Percentiles rank a stretch among this genome's conserved stretches.
Conservation (phyloP, 768 basidiomycete species). For the Lentinula guzmanii region DNA sequence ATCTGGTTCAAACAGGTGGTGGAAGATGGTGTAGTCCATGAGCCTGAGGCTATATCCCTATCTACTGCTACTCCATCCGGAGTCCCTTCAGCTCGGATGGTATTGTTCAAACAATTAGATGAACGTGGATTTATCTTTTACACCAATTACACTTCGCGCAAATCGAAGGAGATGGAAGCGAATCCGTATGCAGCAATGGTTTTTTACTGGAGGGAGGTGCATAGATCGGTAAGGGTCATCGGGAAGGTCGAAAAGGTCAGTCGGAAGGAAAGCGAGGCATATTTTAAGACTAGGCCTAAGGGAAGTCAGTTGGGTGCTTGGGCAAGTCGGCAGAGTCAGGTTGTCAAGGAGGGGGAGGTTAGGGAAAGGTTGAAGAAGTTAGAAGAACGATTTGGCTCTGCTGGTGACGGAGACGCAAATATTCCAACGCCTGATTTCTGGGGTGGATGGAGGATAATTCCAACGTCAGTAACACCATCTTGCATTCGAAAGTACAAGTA, state of each 20-base stretch:
- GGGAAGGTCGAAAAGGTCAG: constrained; percentile 79
- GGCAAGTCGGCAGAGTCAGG: constrained; percentile 85
- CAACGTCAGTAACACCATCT: constrained; percentile 51
- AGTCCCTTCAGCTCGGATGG: constrained; percentile 83
- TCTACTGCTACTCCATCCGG: constrained; percentile 67
- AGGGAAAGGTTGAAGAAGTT: constrained; percentile 52
- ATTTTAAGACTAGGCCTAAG: constrained; percentile 76
- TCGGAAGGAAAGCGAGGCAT: constrained; percentile 69
- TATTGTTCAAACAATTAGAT: constrained; percentile 91
- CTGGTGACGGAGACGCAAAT: constrained; percentile 34
- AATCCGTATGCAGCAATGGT: constrained; percentile 81
- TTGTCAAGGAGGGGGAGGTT: constrained; percentile 71
- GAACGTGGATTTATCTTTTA: constrained; percentile 88
- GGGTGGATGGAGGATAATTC: constrained; percentile 96
- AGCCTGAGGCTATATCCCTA: constrained; percentile 89
- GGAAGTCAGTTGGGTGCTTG: constrained; percentile 88
- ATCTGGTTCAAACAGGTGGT: constrained; percentile 75
- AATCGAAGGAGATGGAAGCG: constrained; percentile 70
- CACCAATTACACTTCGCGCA: constrained; percentile 95
- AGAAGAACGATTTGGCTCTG: constrained; percentile 49
- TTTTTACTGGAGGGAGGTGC: constrained; percentile 89
- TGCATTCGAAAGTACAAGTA: constrained; percentile 3
- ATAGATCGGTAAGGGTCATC: constrained; percentile 75
- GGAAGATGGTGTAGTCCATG: constrained; percentile 48
- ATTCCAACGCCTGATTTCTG: constrained; percentile 86